Percentiles rank a stretch among this genome's conserved stretches.
phyloP scores from a whole-genome alignment of 208 protist genomes.

The Trypanosoma melophagium region DNA sequence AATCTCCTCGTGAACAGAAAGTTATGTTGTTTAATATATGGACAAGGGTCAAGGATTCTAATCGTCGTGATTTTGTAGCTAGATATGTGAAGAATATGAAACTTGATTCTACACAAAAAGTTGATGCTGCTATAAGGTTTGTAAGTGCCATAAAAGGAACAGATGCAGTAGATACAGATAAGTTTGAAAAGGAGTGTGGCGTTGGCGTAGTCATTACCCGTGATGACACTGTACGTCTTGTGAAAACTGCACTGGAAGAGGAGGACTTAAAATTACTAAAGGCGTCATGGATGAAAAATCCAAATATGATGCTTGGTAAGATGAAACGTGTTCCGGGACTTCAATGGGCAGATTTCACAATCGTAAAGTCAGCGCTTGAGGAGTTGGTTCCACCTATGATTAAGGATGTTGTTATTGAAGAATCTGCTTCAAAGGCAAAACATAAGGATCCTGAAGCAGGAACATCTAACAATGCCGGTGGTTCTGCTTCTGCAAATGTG shows the following conservation, averaged over 20 bases:
- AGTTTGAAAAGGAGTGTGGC: conserved; percentile 71
- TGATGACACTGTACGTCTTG: conserved; percentile 46
- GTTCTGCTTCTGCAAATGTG: background rate
- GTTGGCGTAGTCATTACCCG: conserved; percentile 65
- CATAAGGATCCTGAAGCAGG: conserved; percentile 3
- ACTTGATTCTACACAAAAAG: conserved; percentile 81
- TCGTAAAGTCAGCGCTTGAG: conserved; percentile 66
- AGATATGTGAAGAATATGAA: conserved; percentile 55
- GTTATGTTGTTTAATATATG: conserved; percentile 87
- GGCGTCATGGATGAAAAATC: conserved; percentile 77
- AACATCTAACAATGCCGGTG: background rate
- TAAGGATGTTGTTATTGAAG: conserved; percentile 42
- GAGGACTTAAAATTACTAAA: conserved; percentile 63
- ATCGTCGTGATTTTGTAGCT: conserved; percentile 72
- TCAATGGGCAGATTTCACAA: conserved; percentile 73
- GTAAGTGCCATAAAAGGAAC: conserved; percentile 52
- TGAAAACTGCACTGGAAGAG: conserved; percentile 49
- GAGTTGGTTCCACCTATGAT: conserved; percentile 65
- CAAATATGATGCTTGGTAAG: conserved; percentile 81
- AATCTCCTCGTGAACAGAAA: conserved; percentile 73
- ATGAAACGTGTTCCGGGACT: conserved; percentile 69
- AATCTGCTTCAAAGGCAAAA: conserved; percentile 17
- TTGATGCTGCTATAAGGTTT: conserved; percentile 78
- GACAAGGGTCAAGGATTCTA: conserved; percentile 78
- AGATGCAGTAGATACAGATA: conserved; percentile 38